These are phyloP conservation scores for Neofusicoccum ribis DNA, from an alignment of 2,329 filamentous ascomycete species.

Conservation along the genomic window DNA sequence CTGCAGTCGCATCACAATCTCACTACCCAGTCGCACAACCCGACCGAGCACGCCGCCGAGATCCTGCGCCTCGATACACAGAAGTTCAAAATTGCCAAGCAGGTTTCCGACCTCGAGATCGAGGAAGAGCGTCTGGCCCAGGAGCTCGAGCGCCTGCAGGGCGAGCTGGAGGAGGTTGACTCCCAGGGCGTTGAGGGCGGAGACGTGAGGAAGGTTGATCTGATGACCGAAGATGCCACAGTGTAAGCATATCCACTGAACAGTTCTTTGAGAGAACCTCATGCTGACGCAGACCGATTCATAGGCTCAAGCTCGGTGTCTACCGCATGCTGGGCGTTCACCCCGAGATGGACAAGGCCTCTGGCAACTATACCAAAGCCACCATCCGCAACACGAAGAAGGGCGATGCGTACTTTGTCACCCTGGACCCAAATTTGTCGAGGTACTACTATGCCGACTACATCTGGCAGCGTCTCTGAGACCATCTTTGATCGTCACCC, in stretches of 20 bases:
- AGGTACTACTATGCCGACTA: slow-evolving; percentile 92
- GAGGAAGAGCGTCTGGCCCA: slow-evolving; percentile 89
- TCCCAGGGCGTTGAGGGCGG: slow-evolving; percentile 81
- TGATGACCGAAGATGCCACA: slow-evolving; percentile 47
- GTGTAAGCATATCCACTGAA: slow-evolving; percentile 38
- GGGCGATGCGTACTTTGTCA: slow-evolving; percentile 92
- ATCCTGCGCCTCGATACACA: slow-evolving; percentile 87
- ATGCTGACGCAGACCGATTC: slow-evolving; percentile 14
- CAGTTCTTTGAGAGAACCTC: background rate
- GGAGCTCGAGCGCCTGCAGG: slow-evolving; percentile 73
- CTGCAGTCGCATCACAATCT: slow-evolving; percentile 76
- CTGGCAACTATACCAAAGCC: slow-evolving; percentile 80
- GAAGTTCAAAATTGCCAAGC: slow-evolving; percentile 94
- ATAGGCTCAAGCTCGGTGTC: slow-evolving; percentile 77
- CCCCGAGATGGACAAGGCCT: slow-evolving; percentile 71
- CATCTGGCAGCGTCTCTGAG: slow-evolving; percentile 83
- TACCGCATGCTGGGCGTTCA: slow-evolving; percentile 91
- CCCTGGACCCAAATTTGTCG: slow-evolving; percentile 90
- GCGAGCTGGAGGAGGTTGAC: slow-evolving; percentile 78
- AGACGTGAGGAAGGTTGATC: slow-evolving; percentile 44
- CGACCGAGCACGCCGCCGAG: slow-evolving; percentile 75
- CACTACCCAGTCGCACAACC: slow-evolving; percentile 72
- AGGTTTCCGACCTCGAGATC: slow-evolving; percentile 83
- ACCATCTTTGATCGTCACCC: no score
- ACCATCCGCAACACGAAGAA: slow-evolving; percentile 82